A percentile compares a stretch with the other conserved stretches of the same genome.
Conservation (phyloP, 78 protist species). For the Mastigamoeba balamuthi region DNA sequence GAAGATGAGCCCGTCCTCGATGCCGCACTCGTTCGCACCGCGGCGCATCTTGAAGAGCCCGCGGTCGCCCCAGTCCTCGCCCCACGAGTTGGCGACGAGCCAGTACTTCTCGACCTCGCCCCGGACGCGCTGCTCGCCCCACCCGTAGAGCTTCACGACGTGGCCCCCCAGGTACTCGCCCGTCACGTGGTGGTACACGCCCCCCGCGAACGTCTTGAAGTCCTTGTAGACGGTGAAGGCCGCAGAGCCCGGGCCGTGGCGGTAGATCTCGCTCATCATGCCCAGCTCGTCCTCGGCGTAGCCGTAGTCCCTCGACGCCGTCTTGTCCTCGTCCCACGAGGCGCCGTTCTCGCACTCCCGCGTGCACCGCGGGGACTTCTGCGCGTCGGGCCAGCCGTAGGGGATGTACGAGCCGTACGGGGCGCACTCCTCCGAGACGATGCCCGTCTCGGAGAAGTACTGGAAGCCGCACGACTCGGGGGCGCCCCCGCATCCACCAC, state of each 20-base stretch:
- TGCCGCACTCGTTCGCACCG: no score
- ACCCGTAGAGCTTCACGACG: slow-evolving; percentile 35
- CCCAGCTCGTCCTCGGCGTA: no score
- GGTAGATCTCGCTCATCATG: slow-evolving; percentile 5
- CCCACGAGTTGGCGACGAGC: slow-evolving; percentile 44
- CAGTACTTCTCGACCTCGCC: slow-evolving; percentile 7
- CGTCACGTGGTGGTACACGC: slow-evolving; percentile 25
- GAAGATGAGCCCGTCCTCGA: no score
- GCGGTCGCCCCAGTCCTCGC: slow-evolving; percentile 33
- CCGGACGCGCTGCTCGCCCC: slow-evolving; percentile 42
- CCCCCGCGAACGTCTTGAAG: slow-evolving; percentile 26
- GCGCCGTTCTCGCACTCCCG: no score
- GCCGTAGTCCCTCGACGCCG: no score
- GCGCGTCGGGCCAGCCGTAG: neutral
- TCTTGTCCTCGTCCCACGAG: no score
- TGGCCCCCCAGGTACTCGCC: slow-evolving; percentile 38
- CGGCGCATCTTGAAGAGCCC: slow-evolving; percentile 45
- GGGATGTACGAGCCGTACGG: slow-evolving; percentile 6
- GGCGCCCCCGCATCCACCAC: slow-evolving; percentile 55
- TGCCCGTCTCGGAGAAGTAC: slow-evolving; percentile 2
- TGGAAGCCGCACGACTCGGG: slow-evolving; percentile 7
- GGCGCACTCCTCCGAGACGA: slow-evolving; percentile 7
- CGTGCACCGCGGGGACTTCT: no score
- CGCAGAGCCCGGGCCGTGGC: slow-evolving; percentile 31
- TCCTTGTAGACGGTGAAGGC: slow-evolving; percentile 39